phyloP scores from a whole-genome alignment of 2,329 filamentous ascomycete species.

The Annulohypoxylon truncatum region DNA sequence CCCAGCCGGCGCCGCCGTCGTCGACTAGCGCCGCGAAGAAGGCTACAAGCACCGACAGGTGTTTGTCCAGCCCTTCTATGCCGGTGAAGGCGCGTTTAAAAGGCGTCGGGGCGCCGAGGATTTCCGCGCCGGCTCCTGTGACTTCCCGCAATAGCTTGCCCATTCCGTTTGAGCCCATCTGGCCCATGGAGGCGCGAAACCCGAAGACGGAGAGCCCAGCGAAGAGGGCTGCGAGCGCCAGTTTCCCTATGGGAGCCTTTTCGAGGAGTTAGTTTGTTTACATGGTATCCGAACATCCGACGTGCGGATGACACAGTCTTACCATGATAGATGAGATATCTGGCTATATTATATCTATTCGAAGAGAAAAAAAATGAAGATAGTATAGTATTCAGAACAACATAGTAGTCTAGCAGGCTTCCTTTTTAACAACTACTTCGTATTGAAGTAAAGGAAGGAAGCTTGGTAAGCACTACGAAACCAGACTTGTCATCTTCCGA shows the following conservation, averaged over 20 bases:
- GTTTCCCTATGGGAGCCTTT: conserved; percentile 28
- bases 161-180: conserved; percentile 20
- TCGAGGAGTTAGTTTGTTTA: conserved; percentile 6
- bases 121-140: not conserved
- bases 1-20: conserved; percentile 40
- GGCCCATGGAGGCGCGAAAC: conserved; percentile 19
- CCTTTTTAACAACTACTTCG: not conserved
- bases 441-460: not conserved
- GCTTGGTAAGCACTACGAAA: not conserved
- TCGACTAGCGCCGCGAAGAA: conserved; percentile 48
- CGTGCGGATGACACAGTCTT: not conserved
- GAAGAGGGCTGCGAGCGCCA: conserved; percentile 28
- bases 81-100: conserved; percentile 31
- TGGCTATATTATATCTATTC: not conserved
- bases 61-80: conserved; percentile 8
- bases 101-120: conserved; percentile 24
- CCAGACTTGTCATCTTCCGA: not conserved
- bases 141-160: conserved; percentile 22
- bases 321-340: conserved; percentile 18
- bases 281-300: not conserved
- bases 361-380: not conserved
- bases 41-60: conserved; percentile 19
- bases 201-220: conserved; percentile 30
- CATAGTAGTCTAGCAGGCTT: not conserved
- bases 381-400: not conserved